A percentile compares a stretch with the other conserved stretches of the same genome.
These are phyloP conservation scores for Gracilaria domingensis DNA, from an alignment of 23 red algal species.

Conservation along the genomic window DNA sequence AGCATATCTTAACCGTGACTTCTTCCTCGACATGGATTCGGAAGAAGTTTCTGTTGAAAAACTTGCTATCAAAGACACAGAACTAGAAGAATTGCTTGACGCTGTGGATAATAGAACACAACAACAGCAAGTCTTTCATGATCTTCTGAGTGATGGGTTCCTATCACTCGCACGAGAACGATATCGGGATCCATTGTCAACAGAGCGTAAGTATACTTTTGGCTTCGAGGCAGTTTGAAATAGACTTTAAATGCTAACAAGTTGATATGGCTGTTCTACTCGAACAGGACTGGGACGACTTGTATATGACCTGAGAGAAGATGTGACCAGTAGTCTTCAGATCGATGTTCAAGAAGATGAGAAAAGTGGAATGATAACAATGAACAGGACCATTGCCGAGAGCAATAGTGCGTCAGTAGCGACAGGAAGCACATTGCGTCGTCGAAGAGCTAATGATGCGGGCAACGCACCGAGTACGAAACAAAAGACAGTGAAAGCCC, in stretches of 20 bases:
- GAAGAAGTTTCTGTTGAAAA: constrained; percentile 11
- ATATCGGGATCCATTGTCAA: constrained; percentile 50
- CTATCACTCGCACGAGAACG: constrained; percentile 63
- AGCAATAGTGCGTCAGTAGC: background rate
- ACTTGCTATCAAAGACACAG: background rate
- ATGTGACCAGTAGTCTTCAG: constrained; percentile 8
- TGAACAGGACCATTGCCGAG: constrained; percentile 18
- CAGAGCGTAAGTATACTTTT: constrained; percentile 49
- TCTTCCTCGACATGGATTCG: background rate
- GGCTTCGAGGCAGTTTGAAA: background rate
- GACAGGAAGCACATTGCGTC: constrained; percentile 9
- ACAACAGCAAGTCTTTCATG: constrained; percentile 55
- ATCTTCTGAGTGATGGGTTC: constrained; percentile 43
- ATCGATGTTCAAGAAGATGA: constrained; percentile 44
- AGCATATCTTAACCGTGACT: background rate
- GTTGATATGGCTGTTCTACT: background rate
- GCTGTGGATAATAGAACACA: constrained; percentile 48
- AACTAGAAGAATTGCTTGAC: constrained; percentile 54
- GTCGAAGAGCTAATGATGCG: background rate
- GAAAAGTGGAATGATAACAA: constrained; percentile 1
- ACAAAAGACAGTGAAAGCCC: background rate
- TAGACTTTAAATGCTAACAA: background rate
- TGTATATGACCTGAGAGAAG: constrained; percentile 45
- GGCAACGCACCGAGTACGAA: background rate
- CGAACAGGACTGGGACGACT: constrained; percentile 33